phyloP scores from a whole-genome alignment of 495 filamentous ascomycete species.

The Sordaria brevicollis region DNA sequence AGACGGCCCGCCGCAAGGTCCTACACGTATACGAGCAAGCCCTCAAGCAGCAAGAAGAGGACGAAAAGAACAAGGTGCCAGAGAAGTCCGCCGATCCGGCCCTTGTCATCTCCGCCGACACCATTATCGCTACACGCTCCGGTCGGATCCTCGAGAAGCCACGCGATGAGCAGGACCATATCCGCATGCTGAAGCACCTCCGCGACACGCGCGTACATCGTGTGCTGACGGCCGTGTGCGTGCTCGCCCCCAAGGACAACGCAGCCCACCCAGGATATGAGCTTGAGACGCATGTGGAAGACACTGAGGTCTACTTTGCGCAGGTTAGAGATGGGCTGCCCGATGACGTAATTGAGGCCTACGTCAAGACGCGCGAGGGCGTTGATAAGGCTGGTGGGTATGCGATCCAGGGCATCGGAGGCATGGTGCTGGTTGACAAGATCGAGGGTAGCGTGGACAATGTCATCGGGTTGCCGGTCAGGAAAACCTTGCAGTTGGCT shows the following conservation, averaged over 20 bases:
- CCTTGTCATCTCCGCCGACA: constrained; percentile 85
- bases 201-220: constrained; percentile 65
- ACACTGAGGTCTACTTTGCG: constrained; percentile 72
- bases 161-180: constrained; percentile 63
- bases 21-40: constrained; percentile 64
- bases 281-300: constrained; percentile 70
- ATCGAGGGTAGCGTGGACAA: constrained; percentile 90
- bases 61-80: constrained; percentile 15
- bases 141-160: constrained; percentile 89
- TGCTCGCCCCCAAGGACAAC: constrained; percentile 68
- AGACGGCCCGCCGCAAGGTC: constrained; percentile 75
- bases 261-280: constrained; percentile 75
- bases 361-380: constrained; percentile 86
- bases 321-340: constrained; percentile 66
- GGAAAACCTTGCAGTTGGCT: constrained; percentile 68
- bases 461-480: constrained; percentile 86
- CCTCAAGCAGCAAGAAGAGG: constrained; percentile 37
- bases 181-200: constrained; percentile 69
- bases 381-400: constrained; percentile 96
- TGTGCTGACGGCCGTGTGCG: constrained; percentile 71
- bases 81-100: constrained; percentile 50
- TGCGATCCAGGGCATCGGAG: constrained; percentile 82
- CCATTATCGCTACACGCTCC: constrained; percentile 66
- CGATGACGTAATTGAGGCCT: constrained; percentile 55
- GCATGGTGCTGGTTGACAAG: constrained; percentile 67